Evolutionary conservation across 2,329 filamentous ascomycete genomes (phyloP).

Genomic region (Cladosporium colombiae): DNA sequence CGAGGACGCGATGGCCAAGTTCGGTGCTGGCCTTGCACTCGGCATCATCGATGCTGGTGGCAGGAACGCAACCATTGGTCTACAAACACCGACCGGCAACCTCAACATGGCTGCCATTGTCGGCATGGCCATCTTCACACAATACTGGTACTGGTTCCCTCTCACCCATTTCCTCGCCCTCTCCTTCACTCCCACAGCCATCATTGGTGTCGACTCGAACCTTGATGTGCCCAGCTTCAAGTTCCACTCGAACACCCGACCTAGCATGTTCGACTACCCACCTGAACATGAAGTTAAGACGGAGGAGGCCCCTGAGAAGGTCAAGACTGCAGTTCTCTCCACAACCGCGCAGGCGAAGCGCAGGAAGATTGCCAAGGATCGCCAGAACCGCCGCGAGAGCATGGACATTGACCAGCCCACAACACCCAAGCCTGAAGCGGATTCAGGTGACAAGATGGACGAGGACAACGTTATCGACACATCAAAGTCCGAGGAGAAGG

Average conservation of each 20-base stretch:
- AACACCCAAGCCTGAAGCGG: constrained; percentile 66
- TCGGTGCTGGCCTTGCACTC: constrained; percentile 87
- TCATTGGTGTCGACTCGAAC: constrained; percentile 92
- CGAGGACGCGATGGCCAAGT: constrained; percentile 99
- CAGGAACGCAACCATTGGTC: constrained; percentile 95
- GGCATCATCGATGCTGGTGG: constrained; percentile 98
- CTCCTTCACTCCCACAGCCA: constrained; percentile 93
- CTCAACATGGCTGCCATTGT: constrained; percentile 98
- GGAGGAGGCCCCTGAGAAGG: constrained; percentile 88
- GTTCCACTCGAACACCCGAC: constrained; percentile 91
- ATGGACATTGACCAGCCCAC: constrained; percentile 90
- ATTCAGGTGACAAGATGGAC: constrained; percentile 79
- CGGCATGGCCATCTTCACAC: constrained; percentile 95
- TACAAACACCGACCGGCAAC: constrained; percentile 97
- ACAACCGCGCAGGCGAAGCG: constrained; percentile 97
- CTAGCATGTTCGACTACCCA: constrained; percentile 96
- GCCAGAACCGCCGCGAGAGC: constrained; percentile 82
- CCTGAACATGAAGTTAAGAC: constrained; percentile 94
- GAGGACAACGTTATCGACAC: constrained; percentile 47
- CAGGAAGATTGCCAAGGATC: constrained; percentile 90
- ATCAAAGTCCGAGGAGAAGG: constrained; percentile 52
- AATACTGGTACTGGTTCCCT: constrained; percentile 99
- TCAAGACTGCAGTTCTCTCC: constrained; percentile 92
- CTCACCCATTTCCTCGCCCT: constrained; percentile 96
- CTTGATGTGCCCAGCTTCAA: constrained; percentile 92